These are phyloP conservation scores for Ochetophila trinervis DNA, from an alignment of 306 rosid genomes.

Conservation along the genomic window DNA sequence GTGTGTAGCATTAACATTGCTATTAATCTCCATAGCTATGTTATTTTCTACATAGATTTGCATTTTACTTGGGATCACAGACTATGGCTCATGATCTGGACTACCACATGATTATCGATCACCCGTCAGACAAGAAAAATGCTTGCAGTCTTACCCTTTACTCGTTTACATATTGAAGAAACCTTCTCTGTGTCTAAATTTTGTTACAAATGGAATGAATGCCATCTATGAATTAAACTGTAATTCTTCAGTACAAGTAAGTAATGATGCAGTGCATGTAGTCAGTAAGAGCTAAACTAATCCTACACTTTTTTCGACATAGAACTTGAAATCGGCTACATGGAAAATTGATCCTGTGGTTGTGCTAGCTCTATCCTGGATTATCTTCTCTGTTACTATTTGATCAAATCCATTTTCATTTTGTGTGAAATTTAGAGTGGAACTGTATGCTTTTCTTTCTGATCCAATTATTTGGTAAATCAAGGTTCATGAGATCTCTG, in stretches of 20 bases:
- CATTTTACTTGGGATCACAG: no score
- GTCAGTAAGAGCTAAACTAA: constrained; percentile 26
- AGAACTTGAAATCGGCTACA: background rate
- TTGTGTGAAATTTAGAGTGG: constrained; percentile 19
- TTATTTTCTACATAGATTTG: no score
- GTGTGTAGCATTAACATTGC: background rate
- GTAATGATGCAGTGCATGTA: constrained; percentile 24
- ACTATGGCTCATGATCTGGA: no score
- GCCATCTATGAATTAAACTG: constrained; percentile 17
- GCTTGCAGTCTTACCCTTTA: no score
- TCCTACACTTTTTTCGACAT: constrained; percentile 31
- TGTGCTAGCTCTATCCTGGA: constrained; percentile 8
- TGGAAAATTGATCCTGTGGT: background rate
- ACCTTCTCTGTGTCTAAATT: background rate
- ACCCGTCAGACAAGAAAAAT: no score
- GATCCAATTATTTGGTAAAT: constrained; percentile 16
- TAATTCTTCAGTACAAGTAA: background rate
- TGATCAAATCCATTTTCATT: constrained; percentile 19
- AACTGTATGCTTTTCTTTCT: constrained; percentile 22
- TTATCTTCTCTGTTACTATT: constrained; percentile 19
- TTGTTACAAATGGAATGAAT: constrained; percentile 21
- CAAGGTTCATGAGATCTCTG: constrained; percentile 62
- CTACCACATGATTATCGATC: no score
- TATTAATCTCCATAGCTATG: no score
- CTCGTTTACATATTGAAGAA: background rate